These are phyloP conservation scores for Grigorovia humatica DNA, from an alignment of 805 yeast species.

Conservation along the genomic window DNA sequence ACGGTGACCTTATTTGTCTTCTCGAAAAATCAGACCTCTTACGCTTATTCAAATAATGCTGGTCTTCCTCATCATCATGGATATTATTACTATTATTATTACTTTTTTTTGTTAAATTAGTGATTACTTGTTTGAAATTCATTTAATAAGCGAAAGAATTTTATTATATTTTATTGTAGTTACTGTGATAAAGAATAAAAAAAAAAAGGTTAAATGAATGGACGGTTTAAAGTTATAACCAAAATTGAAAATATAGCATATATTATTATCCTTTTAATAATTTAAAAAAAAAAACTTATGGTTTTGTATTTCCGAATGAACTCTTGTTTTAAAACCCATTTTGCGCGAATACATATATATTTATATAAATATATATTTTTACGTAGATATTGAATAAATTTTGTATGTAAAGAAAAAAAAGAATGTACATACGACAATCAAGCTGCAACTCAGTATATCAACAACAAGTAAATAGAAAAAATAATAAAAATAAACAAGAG, in stretches of 20 bases:
- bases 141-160: constrained; percentile 1
- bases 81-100: background rate
- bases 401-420: no score
- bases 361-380: no score
- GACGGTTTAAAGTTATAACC: constrained; percentile 3
- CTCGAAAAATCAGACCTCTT: background rate
- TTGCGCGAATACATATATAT: no score
- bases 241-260: background rate
- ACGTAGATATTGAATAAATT: no score
- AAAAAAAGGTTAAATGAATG: constrained; percentile 2
- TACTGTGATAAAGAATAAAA: background rate
- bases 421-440: background rate
- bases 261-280: background rate
- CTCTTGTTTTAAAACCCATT: no score
- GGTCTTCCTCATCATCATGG: background rate
- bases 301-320: no score
- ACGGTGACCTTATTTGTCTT: constrained; percentile 1
- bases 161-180: background rate
- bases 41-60: background rate
- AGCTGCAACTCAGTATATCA: no score
- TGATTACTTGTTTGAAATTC: constrained; percentile 3
- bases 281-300: no score
- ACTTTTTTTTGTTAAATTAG: background rate
- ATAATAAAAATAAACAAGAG: background rate
- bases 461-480: background rate